Percentiles rank a stretch among this genome's conserved stretches.
phyloP scores from a whole-genome alignment of 225 moss, liverwort and hornwort species.

The Polytrichum formosum region DNA sequence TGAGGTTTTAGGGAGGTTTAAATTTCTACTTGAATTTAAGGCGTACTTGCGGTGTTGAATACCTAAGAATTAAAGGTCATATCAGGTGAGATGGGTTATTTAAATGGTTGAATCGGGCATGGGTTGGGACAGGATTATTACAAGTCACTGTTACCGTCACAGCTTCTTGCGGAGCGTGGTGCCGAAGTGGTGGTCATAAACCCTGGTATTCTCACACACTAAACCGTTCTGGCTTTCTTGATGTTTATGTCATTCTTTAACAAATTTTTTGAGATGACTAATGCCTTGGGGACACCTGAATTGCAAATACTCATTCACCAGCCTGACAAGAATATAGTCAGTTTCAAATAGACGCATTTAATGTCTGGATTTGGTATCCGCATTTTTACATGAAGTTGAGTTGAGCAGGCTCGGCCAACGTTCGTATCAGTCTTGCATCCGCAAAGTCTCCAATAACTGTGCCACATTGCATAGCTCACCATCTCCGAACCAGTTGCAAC shows the following conservation, averaged over 20 bases:
- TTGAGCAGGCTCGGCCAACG: constrained; percentile 84
- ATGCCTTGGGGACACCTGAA: not conserved
- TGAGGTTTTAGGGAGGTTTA: not conserved
- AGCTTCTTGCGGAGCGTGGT: constrained; percentile 66
- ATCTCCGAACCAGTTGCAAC: constrained; percentile 28
- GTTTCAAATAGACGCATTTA: not conserved
- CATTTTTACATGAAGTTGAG: not conserved
- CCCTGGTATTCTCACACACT: constrained; percentile 37
- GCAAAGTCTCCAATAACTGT: constrained; percentile 61
- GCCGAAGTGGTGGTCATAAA: constrained; percentile 68
- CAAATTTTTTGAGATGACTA: no score
- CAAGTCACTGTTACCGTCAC: constrained; percentile 65
- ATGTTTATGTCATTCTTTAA: no score
- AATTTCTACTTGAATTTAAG: not conserved
- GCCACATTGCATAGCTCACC: constrained; percentile 95
- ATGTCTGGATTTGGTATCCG: not conserved
- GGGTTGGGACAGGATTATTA: constrained; percentile 54
- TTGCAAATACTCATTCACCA: not conserved
- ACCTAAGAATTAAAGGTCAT: not conserved
- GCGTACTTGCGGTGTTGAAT: not conserved
- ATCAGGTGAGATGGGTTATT: not conserved
- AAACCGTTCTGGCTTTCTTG: not conserved
- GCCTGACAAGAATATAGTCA: not conserved
- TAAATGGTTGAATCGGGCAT: not conserved
- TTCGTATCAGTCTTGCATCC: constrained; percentile 84